A percentile compares a stretch with the other conserved stretches of the same genome.
Conservation (phyloP, 1,284 basidiomycete genomes). For the Moesziomyces aphidis region DNA sequence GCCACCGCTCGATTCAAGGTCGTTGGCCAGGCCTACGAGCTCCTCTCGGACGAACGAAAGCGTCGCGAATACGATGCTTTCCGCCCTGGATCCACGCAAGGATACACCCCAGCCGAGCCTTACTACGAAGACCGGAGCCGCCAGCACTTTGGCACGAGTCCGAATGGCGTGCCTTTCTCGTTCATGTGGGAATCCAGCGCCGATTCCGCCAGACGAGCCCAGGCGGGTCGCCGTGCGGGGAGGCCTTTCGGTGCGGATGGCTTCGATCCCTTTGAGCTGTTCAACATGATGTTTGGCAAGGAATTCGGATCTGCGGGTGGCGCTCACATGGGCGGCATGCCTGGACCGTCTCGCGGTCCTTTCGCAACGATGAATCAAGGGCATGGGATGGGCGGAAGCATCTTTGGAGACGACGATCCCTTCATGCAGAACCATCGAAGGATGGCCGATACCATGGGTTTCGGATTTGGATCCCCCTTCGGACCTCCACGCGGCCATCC, state of each 20-base stretch:
- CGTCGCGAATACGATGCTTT: constrained; percentile 54
- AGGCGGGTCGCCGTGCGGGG: constrained; percentile 38
- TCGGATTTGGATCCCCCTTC: constrained; percentile 40
- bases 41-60: constrained; percentile 53
- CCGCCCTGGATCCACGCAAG: constrained; percentile 8
- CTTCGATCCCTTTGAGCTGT: constrained; percentile 62
- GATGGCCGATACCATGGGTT: constrained; percentile 51
- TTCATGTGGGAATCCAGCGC: constrained; percentile 63
- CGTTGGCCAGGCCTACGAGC: constrained; percentile 62
- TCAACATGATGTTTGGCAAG: constrained; percentile 61
- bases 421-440: constrained; percentile 53
- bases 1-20: constrained; percentile 60
- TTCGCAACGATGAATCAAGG: constrained; percentile 20
- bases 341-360: constrained; percentile 6
- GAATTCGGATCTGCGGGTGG: constrained; percentile 33
- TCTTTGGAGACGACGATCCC: constrained; percentile 43
- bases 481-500: constrained; percentile 3
- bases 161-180: constrained; percentile 49
- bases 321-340: constrained; percentile 8
- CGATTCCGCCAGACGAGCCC: constrained; percentile 60
- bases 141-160: constrained; percentile 51
- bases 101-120: constrained; percentile 10
- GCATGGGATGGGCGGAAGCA: constrained; percentile 12
- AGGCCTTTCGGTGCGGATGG: constrained; percentile 52
- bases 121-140: constrained; percentile 28